Evolutionary conservation across 2,329 filamentous ascomycete genomes (phyloP), one percentile per base, ranked within the genome.

Genomic region (Dendrostoma leiphaemia): DNA sequence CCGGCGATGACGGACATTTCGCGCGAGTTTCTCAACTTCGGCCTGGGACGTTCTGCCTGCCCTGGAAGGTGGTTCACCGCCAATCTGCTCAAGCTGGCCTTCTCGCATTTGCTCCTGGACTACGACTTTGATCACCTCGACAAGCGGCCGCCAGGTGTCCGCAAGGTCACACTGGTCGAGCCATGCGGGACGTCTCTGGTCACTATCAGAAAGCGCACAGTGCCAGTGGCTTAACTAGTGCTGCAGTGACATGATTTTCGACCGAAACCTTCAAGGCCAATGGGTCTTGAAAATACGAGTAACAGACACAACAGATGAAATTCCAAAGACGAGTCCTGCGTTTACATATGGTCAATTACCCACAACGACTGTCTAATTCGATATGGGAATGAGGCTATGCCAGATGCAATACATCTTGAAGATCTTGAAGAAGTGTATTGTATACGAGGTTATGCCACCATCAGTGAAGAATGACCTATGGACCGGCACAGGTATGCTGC

Each of bases 11-110:
- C 44, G 21, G 44, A 46, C 26, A 46, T 46, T n/a, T 46, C 44
- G 21, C 38, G 38, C 5, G 38, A 41, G 38, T 41, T 41, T n/a
- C 38, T 41, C 38, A 41, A 40, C 10, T 50, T 40, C 10, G 47
- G 47, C 8, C 17, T 19, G 19, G 47, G 47, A 15, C 37, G 47
- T 8, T 29, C 24, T 12, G 37, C 47, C 6, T 50, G 47, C n/a
- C 47, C 47, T 6, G 47, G 47, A 4, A n/a, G 47, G 28, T 50
- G 47, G 47, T 50, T 41, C 12, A 38, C 47, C 13, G 47, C 35
- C 17, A 17, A 41, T 15, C 9, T 29, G 19, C 37, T 29, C 17
- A 50, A 50, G 26, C 17, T 50, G 26, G 37, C 38, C 23, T n/a
- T 50, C 10, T 37, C 47, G 17, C 17, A 26, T 26, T 12, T 50